Evolutionary conservation across 2,329 filamentous ascomycete species (phyloP).

Genomic region (Thermomyces lanuginosus): DNA sequence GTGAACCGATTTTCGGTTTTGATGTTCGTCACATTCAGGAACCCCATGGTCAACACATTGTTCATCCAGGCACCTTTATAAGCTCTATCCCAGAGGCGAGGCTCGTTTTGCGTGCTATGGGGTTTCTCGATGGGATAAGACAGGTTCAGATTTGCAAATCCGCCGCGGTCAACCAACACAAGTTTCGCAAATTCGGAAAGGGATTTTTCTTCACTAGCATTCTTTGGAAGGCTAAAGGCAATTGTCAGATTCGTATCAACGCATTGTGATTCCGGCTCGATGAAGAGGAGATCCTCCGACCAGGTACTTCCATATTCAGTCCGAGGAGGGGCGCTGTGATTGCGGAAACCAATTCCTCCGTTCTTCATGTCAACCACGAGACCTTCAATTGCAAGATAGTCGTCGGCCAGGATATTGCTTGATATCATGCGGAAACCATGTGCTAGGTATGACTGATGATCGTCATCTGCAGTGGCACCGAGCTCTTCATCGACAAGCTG

Average conservation of each 20-base stretch:
- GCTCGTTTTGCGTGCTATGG: conserved; percentile 12
- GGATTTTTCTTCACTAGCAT: conserved; percentile 1
- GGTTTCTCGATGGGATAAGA: conserved; percentile 18
- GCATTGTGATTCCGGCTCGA: conserved; percentile 31
- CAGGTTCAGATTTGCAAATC: conserved; percentile 25
- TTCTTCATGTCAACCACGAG: conserved; percentile 27
- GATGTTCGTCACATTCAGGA: conserved; percentile 24
- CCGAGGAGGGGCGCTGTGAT: conserved; percentile 26
- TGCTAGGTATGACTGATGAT: conserved; percentile 16
- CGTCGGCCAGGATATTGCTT: conserved; percentile 19
- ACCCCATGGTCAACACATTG: conserved; percentile 26
- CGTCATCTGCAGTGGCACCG: conserved; percentile 11
- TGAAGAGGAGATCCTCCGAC: conserved; percentile 34
- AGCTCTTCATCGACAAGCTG: conserved; percentile 5
- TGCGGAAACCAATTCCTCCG: conserved; percentile 32
- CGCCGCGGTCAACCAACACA: conserved; percentile 27
- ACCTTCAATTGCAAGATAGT: conserved; percentile 25
- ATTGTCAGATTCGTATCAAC: conserved; percentile 27
- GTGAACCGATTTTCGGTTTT: conserved; percentile 3
- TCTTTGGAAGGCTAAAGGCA: conserved; percentile 19
- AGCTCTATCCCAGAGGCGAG: conserved; percentile 17
- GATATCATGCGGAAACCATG: conserved; percentile 16
- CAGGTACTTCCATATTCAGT: conserved; percentile 24
- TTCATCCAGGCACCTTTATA: conserved; percentile 30
- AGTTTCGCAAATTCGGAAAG: conserved; percentile 12